Evolutionary conservation across 306 rosid genomes (phyloP), one percentile per base, ranked within the genome.

Genomic region (Begonia loranthoides): DNA sequence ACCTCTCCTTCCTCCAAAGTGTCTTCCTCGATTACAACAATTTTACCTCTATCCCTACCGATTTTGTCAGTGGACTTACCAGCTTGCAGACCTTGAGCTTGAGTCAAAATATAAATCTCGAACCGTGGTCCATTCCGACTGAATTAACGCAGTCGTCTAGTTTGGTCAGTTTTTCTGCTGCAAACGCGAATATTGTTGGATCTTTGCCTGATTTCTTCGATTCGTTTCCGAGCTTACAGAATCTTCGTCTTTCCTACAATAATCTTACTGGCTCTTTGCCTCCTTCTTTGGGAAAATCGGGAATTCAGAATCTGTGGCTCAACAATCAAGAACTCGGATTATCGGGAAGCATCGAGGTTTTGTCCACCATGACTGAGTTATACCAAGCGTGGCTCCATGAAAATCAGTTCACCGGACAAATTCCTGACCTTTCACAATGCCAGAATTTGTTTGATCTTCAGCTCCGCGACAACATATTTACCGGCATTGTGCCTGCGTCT

Each of bases 351-450:
- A 46, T 89, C 19, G 70, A 57, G 0, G 73, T 85, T 13, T 48
- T 89, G 9, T 56, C 79, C 0, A 77, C 76, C 3, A 82, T 89
- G 94, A 68, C 76, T 4, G 59, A 55, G 58, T 60, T 82, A 65
- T 11, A 22, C 51, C 90, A 82, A 70, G 83, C 65, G 1, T 85
- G 97, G 97, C 81, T 89, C 19, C 90, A 85, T 0, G 69, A 71
- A 59, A 87, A 87, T 51, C 74, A 48, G 43, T 85, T 89, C 70
- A 70, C 75, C 0, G 90, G 90, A 38, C 63, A 71, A 24, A 78
- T 87, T 51, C 90, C 96, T 0, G 81, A 87, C 50, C 52, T 83
- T 45, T 76, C 94, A 0, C 64, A 68, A 1, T 78, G 81, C 36
- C 60, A 33, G 5, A 2, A 10, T 49, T 52, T 87, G 64, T 63